phyloP scores from a whole-genome alignment of 2,329 filamentous ascomycete species.

The Cladophialophora immunda region DNA sequence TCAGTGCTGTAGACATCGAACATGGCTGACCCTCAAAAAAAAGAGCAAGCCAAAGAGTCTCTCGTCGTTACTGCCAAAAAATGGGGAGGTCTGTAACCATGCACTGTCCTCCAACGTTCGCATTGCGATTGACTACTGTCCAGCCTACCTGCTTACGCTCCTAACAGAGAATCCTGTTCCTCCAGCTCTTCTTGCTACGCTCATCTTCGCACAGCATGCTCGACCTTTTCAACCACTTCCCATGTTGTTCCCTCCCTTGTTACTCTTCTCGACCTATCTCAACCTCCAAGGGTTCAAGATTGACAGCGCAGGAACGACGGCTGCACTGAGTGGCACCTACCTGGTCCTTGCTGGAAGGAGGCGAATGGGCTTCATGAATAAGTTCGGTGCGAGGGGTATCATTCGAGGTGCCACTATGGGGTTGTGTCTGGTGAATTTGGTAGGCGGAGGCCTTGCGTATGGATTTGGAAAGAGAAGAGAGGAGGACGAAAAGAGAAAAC shows the following conservation, averaged over 20 bases:
- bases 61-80: conserved; percentile 38
- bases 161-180: conserved; percentile 69
- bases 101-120: conserved; percentile 9
- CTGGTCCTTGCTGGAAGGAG: conserved; percentile 69
- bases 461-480: conserved; percentile 53
- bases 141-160: conserved; percentile 38
- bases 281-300: conserved; percentile 70
- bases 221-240: conserved; percentile 72
- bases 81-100: conserved; percentile 41
- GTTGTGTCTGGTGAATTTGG: conserved; percentile 55
- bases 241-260: conserved; percentile 72
- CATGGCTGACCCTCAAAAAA: conserved; percentile 34
- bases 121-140: conserved; percentile 33
- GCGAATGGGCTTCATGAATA: conserved; percentile 57
- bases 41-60: conserved; percentile 37
- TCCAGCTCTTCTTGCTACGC: conserved; percentile 70
- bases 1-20: background rate
- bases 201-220: conserved; percentile 71
- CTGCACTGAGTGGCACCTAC: conserved; percentile 72
- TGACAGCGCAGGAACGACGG: conserved; percentile 70
- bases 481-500: conserved; percentile 43
- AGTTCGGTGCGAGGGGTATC: conserved; percentile 55
- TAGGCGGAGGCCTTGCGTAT: conserved; percentile 57
- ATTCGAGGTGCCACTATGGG: conserved; percentile 57
- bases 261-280: conserved; percentile 72